phyloP scores from a whole-genome alignment of 768 basidiomycete species.

The Mycena olivaceomarginata region DNA sequence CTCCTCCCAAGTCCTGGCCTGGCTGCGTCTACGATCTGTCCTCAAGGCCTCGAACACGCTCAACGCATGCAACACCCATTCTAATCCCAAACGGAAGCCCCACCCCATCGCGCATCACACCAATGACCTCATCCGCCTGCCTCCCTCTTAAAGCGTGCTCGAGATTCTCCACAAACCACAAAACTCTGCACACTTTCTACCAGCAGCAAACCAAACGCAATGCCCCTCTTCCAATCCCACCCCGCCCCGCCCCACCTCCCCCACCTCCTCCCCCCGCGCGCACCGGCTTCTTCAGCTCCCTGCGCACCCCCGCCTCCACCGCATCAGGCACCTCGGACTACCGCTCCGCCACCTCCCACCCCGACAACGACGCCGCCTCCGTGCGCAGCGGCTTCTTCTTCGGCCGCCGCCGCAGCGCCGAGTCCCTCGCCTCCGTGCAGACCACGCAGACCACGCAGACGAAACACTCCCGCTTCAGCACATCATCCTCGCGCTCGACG shows the following conservation, averaged over 20 bases:
- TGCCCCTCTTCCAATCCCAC: constrained; percentile 50
- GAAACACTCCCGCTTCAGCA: not conserved
- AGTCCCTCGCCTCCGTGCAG: constrained; percentile 1
- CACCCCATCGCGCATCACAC: not conserved
- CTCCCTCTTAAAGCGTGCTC: constrained; percentile 11
- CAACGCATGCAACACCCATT: no score
- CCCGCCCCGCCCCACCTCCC: constrained; percentile 3
- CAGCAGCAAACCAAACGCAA: constrained; percentile 4
- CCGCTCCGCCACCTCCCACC: constrained; percentile 32
- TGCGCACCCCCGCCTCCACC: constrained; percentile 15
- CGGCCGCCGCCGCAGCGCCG: constrained; percentile 23
- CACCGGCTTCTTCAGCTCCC: constrained; percentile 16
- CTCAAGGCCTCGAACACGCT: no score
- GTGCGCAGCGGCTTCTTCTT: constrained; percentile 38
- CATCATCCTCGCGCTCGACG: not conserved
- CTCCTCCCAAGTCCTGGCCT: no score
- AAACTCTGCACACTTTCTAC: constrained; percentile 46
- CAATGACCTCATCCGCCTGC: constrained; percentile 35
- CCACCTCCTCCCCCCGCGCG: not conserved
- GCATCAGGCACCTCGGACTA: constrained; percentile 10
- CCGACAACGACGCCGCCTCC: constrained; percentile 15
- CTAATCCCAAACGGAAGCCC: not conserved
- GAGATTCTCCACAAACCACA: not conserved
- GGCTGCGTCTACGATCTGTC: no score
- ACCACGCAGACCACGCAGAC: not conserved